Conservation (phyloP, 2,329 filamentous ascomycete species). For the Apiospora arundinis region DNA sequence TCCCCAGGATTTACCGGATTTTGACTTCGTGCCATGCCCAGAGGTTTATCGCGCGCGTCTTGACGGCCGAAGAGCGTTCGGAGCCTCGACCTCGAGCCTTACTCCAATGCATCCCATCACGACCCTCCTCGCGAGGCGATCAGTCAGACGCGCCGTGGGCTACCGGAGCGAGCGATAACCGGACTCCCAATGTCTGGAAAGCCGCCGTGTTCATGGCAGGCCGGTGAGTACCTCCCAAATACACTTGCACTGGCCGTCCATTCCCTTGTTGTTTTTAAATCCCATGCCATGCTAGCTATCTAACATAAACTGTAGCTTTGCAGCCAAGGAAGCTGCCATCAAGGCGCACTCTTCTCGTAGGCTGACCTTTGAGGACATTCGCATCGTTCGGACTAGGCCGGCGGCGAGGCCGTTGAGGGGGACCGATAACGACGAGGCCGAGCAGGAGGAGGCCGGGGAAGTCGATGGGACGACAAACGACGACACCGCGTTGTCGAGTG, state of each 20-base stretch:
- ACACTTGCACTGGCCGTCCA: neutral
- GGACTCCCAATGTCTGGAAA: conserved; percentile 35
- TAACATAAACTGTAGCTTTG: conserved; percentile 55
- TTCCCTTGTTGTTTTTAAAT: no score
- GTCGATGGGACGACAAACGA: conserved; percentile 34
- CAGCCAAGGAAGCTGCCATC: conserved; percentile 77
- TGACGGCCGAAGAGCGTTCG: conserved; percentile 41
- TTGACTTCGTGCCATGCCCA: conserved; percentile 51
- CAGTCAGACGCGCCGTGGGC: neutral
- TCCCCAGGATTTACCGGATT: conserved; percentile 68
- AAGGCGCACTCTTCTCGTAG: conserved; percentile 69
- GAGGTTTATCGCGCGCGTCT: conserved; percentile 55
- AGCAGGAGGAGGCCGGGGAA: conserved; percentile 19
- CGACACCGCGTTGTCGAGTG: conserved; percentile 36
- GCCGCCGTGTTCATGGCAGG: conserved; percentile 52
- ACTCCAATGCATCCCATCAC: conserved; percentile 3
- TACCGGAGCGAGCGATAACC: neutral
- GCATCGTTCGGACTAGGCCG: conserved; percentile 41
- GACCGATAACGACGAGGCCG: neutral
- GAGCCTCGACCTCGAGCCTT: neutral
- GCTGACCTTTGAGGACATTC: conserved; percentile 68
- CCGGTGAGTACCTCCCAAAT: conserved; percentile 41
- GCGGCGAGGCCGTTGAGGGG: neutral
- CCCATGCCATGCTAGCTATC: neutral
- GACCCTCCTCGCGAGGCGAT: neutral